Evolutionary conservation across 2,329 filamentous ascomycete species (phyloP).

Genomic region (Daldinia eschscholtzii): DNA sequence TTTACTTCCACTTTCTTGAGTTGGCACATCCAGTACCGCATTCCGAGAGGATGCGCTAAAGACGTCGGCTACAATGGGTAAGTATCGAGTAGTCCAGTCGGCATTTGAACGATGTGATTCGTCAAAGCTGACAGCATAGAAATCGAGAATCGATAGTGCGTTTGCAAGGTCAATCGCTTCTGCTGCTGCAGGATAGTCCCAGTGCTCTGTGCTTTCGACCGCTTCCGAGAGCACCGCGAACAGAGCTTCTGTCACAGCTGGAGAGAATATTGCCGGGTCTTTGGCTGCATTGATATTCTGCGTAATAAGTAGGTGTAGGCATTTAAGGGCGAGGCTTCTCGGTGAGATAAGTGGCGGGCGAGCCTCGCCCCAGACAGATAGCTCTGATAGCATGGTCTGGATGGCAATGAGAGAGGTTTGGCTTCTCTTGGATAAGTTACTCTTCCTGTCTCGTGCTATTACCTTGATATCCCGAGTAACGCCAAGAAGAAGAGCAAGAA

Average conservation of each 20-base stretch:
- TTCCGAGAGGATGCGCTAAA: conserved; percentile 56
- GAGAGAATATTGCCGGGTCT: conserved; percentile 63
- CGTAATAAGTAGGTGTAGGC: conserved; percentile 69
- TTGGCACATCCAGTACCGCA: conserved; percentile 41
- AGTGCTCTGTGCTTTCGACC: conserved; percentile 52
- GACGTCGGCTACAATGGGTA: conserved; percentile 65
- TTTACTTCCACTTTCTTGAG: conserved; percentile 54
- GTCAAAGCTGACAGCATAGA: conserved; percentile 63
- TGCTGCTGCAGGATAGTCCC: conserved; percentile 54
- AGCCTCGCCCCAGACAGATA: conserved; percentile 71
- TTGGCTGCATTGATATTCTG: conserved; percentile 63
- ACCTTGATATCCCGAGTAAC: conserved; percentile 67
- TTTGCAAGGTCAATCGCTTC: conserved; percentile 56
- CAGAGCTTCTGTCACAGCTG: conserved; percentile 62
- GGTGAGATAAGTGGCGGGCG: conserved; percentile 68
- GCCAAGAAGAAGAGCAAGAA: conserved; percentile 69
- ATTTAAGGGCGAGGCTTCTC: conserved; percentile 72
- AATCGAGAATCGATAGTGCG: conserved; percentile 66
- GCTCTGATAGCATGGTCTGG: conserved; percentile 64
- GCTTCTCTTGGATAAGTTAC: conserved; percentile 76
- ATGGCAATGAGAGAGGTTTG: conserved; percentile 69
- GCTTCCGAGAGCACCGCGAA: conserved; percentile 60
- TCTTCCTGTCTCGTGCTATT: conserved; percentile 73
- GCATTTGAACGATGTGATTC: conserved; percentile 56
- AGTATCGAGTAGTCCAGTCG: conserved; percentile 63